Base-by-base conservation (phyloP, 2,329 filamentous ascomycete species). In the Verticillium dahliae region DNA sequence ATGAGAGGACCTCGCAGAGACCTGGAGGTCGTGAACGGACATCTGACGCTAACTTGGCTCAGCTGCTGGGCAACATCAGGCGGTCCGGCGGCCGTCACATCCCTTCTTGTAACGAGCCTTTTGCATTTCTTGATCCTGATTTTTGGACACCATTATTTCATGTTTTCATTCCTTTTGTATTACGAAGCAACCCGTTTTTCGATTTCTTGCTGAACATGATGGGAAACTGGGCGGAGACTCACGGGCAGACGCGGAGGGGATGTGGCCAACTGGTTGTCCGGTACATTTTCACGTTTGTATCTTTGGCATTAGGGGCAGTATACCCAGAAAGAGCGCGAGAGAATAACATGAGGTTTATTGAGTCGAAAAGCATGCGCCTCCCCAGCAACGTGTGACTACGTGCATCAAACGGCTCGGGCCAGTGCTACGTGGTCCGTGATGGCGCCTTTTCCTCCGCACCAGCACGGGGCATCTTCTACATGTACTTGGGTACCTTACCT, bases 231-330 rank as follows among this genome's bases (percentile, higher is more conserved):
- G 55, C 52, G 59, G 54, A 58, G 62, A 39, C 57, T 63, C 60
- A 60, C 63, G 61, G 63, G 59, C 60, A 63, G 63, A 63, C 55
- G 52, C 59, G 61, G 61, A 4, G 27, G 50, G 33, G 56, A 50
- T 37, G 45, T 52, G 18, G 18, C 45, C 18, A 18, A 11, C 45
- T 52, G 45, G 45, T 18, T 52, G 18, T 27, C 45, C 18, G 18
- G 45, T 18, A 52, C 18, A 52, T 10, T 10, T 52, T 11, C 22
- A 13, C 45, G n/a, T 22, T 11, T 52, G 18, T 22, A 13, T 37
- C 45, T 13, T 10, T 52, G 18, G 45, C 18, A 18, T 7, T 18
- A 52, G 45, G 3, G 45, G 13, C 45, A 27, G 45, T 22, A 52
- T 52, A 52, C 45, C 39, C 45, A 22, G 18, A 11, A 27, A 52